Evolutionary conservation across 2,329 filamentous ascomycete genomes (phyloP), one percentile per base, ranked within the genome.

Genomic region (Hymenoscyphus albidus): DNA sequence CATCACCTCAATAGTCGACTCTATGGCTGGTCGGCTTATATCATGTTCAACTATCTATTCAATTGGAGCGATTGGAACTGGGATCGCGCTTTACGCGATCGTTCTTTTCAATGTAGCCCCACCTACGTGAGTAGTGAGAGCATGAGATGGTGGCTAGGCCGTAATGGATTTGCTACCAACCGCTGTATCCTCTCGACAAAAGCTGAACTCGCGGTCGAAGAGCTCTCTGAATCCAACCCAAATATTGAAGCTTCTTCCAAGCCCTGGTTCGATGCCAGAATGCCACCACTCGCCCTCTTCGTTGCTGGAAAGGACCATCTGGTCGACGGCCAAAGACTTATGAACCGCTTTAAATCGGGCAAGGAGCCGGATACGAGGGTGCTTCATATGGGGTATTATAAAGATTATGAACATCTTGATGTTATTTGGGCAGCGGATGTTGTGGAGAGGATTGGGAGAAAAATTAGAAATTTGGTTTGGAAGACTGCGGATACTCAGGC

Each of bases 111-210:
- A 72, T 97, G 96, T 70, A 88, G 92, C 0, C 94, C 94, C 0
- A 92, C 96, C 0, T 96, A 96, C 72, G 92, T 97, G 60, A 92
- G 88, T 70, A 85, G 92, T 0, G 93, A 97, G 78, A 89, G 88
- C 65, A 97, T 97, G 92, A 83, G 92, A 5, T 98, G 94, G 94
- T 97, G 94, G 94, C 83, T 97, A 0, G 94, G 93, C 0, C 81
- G 88, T 3, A 92, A 95, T 71, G 93, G 93, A 70, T 97, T 96
- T 73, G 89, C 86, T 32, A 87, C 83, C 71, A 92, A 97, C 72
- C 92, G 91, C 74, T 97, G 93, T 74, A 96, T 97, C 61, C 80
- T 97, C 6, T 84, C 91, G 0, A 96, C 93, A 0, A 84, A 85
- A 48, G 90, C 93, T 67, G 86, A 89, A 70, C 86, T 89, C 55